Evolutionary conservation across 768 basidiomycete genomes (phyloP).

Genomic region (Lentinula guzmanii): DNA sequence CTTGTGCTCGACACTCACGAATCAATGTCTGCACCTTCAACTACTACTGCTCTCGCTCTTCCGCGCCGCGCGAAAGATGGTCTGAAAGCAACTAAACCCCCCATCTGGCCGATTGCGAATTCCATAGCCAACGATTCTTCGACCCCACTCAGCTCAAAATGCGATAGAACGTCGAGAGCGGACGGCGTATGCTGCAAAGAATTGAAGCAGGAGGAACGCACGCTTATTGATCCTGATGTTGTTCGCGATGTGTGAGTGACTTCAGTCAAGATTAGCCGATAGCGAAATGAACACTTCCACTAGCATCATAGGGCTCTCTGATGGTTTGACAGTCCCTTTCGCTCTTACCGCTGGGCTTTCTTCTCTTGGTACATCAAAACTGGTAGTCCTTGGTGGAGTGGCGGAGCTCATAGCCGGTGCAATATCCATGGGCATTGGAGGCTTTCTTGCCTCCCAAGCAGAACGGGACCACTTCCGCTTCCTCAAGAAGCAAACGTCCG

Average conservation of each 20-base stretch:
- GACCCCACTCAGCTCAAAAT: slow-evolving; percentile 50
- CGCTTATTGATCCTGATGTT: slow-evolving; percentile 80
- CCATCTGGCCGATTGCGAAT: slow-evolving; percentile 61
- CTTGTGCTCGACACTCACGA: no score
- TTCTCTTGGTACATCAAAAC: slow-evolving; percentile 78
- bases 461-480: slow-evolving; percentile 94
- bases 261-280: not conserved
- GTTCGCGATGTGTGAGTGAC: slow-evolving; percentile 75
- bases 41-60: not conserved
- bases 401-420: slow-evolving; percentile 97
- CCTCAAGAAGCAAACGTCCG: slow-evolving; percentile 63
- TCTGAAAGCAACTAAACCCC: slow-evolving; percentile 30
- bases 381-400: slow-evolving; percentile 92
- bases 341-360: slow-evolving; percentile 87
- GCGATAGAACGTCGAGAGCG: slow-evolving; percentile 43
- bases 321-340: slow-evolving; percentile 89
- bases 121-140: slow-evolving; percentile 27
- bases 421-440: slow-evolving; percentile 97
- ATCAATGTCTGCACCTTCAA: not conserved
- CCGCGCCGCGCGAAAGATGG: not conserved
- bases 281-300: not conserved
- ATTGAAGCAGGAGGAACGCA: slow-evolving; percentile 76
- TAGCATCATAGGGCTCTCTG: slow-evolving; percentile 86
- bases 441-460: slow-evolving; percentile 94
- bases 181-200: slow-evolving; percentile 86